These are phyloP conservation scores for Solanum piurae DNA, from an alignment of 257 asterid species.

Conservation along the genomic window DNA sequence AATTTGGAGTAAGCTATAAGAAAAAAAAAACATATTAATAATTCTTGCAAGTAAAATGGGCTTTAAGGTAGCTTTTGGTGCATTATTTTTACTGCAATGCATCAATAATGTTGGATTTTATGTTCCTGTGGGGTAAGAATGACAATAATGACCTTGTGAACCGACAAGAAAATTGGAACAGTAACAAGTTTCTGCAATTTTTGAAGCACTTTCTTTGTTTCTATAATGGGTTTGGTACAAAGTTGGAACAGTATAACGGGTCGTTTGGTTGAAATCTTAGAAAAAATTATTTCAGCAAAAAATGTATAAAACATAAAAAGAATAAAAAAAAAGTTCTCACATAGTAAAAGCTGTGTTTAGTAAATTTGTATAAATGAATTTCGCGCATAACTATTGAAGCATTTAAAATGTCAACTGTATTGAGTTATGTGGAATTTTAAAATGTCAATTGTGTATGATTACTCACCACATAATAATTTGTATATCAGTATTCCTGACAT, in stretches of 20 bases:
- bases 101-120: slow-evolving; percentile 13
- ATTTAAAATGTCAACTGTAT: not conserved
- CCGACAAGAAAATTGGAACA: slow-evolving; percentile 25
- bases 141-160: slow-evolving; percentile 38
- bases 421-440: not conserved
- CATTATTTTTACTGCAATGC: slow-evolving; percentile 13
- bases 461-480: not conserved
- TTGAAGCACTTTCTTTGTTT: not conserved
- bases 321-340: not conserved
- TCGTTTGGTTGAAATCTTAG: not conserved
- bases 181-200: not conserved
- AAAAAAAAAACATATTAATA: not conserved
- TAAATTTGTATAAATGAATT: not conserved
- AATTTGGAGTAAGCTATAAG: not conserved
- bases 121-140: not conserved
- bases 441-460: not conserved
- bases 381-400: not conserved
- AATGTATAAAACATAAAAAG: not conserved
- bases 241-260: not conserved
- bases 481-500: not conserved
- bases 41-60: not conserved
- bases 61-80: slow-evolving; percentile 10
- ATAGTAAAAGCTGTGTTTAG: not conserved
- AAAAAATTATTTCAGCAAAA: not conserved
- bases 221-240: not conserved